Conservation (phyloP, 139 green algal species). For the Chloropicon primus region DNA sequence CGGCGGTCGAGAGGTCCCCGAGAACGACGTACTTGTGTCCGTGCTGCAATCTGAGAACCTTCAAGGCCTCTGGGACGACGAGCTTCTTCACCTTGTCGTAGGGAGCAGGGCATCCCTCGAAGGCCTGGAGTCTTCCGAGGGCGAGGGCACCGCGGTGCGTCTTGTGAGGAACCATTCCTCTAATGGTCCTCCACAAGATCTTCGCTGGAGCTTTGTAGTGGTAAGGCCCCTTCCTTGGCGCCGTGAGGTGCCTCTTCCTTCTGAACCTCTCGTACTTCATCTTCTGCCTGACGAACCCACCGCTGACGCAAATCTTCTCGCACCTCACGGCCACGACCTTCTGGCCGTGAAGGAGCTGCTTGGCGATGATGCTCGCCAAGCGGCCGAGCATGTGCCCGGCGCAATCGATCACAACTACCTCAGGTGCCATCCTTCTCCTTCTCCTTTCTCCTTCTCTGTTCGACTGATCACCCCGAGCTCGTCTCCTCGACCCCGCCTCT, state of each 20-base stretch:
- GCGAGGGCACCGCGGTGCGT: conserved; percentile 75
- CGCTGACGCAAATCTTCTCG: conserved; percentile 91
- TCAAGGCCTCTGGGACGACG: conserved; percentile 89
- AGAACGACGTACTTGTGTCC: conserved; percentile 85
- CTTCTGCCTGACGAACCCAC: conserved; percentile 91
- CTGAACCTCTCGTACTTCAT: conserved; percentile 93
- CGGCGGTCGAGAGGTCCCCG: conserved; percentile 60
- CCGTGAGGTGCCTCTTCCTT: conserved; percentile 9
- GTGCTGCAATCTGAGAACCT: conserved; percentile 83
- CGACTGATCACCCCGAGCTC: too few species aligned
- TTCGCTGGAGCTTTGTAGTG: conserved; percentile 83
- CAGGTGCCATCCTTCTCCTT: neutral
- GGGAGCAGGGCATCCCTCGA: conserved; percentile 83
- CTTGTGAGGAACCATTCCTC: conserved; percentile 98
- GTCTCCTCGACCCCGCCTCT: neutral
- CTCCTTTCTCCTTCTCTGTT: neutral
- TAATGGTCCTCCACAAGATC: conserved; percentile 84
- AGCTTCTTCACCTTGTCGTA: conserved; percentile 83
- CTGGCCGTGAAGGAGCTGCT: conserved; percentile 92
- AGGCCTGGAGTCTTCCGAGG: conserved; percentile 89
- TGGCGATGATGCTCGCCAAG: conserved; percentile 87
- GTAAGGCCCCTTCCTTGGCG: conserved; percentile 74
- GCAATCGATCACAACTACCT: conserved; percentile 83
- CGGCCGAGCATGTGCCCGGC: conserved; percentile 92
- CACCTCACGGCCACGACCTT: conserved; percentile 76